These are phyloP conservation scores for Fraxinus cuspidata DNA, from an alignment of 257 asterid genomes.

Conservation along the genomic window DNA sequence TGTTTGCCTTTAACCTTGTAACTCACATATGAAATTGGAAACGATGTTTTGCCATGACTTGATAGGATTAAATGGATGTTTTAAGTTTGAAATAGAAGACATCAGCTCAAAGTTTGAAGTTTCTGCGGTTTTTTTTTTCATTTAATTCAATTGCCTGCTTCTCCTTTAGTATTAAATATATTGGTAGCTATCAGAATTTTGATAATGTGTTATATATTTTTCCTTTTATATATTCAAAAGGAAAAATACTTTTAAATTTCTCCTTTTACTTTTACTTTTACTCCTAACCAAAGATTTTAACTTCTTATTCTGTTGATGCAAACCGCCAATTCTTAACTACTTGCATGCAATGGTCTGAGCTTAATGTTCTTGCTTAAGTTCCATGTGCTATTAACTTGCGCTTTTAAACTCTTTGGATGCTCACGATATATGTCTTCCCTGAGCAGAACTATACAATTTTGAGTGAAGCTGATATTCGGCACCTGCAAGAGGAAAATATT, in stretches of 20 bases:
- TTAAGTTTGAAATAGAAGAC: background rate
- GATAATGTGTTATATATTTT: background rate
- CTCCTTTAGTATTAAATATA: background rate
- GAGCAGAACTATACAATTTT: slow-evolving; percentile 69
- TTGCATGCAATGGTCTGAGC: slow-evolving; percentile 8
- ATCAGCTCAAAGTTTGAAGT: slow-evolving; percentile 7
- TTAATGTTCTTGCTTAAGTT: slow-evolving; percentile 8
- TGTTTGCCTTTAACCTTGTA: slow-evolving; percentile 3
- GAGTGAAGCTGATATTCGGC: slow-evolving; percentile 75
- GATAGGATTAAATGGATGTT: background rate
- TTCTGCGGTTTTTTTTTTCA: background rate
- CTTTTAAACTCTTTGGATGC: slow-evolving; percentile 17
- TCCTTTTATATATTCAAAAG: slow-evolving; percentile 3
- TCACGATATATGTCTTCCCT: slow-evolving; percentile 19
- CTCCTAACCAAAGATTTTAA: slow-evolving; percentile 17
- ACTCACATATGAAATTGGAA: slow-evolving; percentile 12
- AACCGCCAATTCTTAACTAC: slow-evolving; percentile 3
- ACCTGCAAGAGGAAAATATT: slow-evolving; percentile 77
- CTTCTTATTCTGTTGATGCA: slow-evolving; percentile 5
- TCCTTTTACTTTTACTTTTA: slow-evolving; percentile 11
- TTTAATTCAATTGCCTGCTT: slow-evolving; percentile 9
- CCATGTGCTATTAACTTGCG: background rate
- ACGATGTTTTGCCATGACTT: slow-evolving; percentile 11
- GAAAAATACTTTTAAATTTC: slow-evolving; percentile 4
- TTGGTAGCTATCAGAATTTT: background rate